These are phyloP conservation scores for Phytomonas sp. DNA, from an alignment of 208 protist species.

Conservation along the genomic window DNA sequence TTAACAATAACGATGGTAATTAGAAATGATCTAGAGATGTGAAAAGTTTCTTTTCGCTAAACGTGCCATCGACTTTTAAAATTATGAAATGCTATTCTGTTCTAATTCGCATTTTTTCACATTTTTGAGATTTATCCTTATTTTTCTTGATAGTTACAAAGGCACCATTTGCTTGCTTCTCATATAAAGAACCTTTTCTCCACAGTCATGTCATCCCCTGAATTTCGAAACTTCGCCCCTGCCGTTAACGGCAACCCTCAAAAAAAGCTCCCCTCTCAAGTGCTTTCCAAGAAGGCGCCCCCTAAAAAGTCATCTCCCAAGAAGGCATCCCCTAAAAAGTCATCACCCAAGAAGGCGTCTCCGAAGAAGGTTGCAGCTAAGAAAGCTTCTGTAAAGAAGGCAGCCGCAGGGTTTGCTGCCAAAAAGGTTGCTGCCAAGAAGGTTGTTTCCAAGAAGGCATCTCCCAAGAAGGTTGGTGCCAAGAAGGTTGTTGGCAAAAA, in stretches of 20 bases:
- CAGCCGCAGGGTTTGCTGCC: neutral
- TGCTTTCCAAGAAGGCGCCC: conserved; percentile 9
- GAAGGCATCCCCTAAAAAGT: conserved; percentile 24
- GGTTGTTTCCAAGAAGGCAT: conserved; percentile 15
- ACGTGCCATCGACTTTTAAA: neutral
- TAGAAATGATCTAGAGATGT: neutral
- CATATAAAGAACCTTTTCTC: conserved; percentile 9
- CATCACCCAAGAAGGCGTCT: conserved; percentile 1
- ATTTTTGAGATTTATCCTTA: neutral
- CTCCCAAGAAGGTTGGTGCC: conserved; percentile 22
- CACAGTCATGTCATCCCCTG: conserved; percentile 12
- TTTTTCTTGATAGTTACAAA: conserved; percentile 5
- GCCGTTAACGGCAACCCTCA: conserved; percentile 1
- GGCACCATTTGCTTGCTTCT: neutral
- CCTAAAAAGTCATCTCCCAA: conserved; percentile 24
- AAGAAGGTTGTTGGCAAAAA: conserved; percentile 15
- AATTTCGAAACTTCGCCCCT: neutral
- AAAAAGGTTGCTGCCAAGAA: conserved; percentile 16
- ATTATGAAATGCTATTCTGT: neutral
- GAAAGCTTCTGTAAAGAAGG: conserved; percentile 20
- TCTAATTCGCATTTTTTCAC: neutral
- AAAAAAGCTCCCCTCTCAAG: conserved; percentile 3
- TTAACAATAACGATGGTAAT: conserved; percentile 6
- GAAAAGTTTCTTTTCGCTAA: neutral
- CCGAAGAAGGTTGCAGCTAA: conserved; percentile 20